phyloP scores from a whole-genome alignment of 495 filamentous ascomycete species.

The Annulohypoxylon stygium region DNA sequence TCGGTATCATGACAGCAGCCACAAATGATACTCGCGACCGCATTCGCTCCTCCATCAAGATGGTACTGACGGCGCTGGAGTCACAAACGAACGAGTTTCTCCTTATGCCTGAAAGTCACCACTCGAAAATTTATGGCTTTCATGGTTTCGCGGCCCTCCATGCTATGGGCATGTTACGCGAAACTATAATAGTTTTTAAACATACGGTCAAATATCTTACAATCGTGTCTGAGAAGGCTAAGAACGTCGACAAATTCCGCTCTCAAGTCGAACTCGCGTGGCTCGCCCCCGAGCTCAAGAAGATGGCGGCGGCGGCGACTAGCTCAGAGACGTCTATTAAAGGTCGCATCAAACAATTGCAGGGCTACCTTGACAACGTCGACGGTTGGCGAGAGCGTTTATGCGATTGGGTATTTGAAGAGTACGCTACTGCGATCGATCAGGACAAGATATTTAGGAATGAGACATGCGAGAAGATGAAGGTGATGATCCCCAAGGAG shows the following conservation, averaged over 20 bases:
- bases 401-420: slow-evolving; percentile 37
- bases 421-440: slow-evolving; percentile 18
- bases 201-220: slow-evolving; percentile 52
- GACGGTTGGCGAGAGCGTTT: slow-evolving; percentile 58
- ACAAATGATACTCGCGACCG: slow-evolving; percentile 23
- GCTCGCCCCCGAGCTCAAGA: slow-evolving; percentile 54
- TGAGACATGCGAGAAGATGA: slow-evolving; percentile 32
- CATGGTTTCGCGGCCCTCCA: slow-evolving; percentile 44
- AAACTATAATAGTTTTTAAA: slow-evolving; percentile 54
- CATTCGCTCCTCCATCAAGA: not conserved
- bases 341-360: slow-evolving; percentile 50
- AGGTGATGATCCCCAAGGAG: slow-evolving; percentile 21
- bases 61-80: slow-evolving; percentile 38
- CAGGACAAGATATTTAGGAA: slow-evolving; percentile 31
- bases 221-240: slow-evolving; percentile 53
- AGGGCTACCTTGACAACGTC: slow-evolving; percentile 48
- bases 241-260: slow-evolving; percentile 55
- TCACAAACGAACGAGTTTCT: slow-evolving; percentile 46
- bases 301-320: slow-evolving; percentile 47
- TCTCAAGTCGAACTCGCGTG: slow-evolving; percentile 53
- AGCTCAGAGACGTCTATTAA: slow-evolving; percentile 52
- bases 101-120: slow-evolving; percentile 29
- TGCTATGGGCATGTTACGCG: slow-evolving; percentile 56
- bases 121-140: slow-evolving; percentile 42
- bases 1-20: not conserved